Percentiles rank a stretch among this genome's conserved stretches.
Conservation (phyloP, 73 alveolate species). For the Blepharisma japonicum region DNA sequence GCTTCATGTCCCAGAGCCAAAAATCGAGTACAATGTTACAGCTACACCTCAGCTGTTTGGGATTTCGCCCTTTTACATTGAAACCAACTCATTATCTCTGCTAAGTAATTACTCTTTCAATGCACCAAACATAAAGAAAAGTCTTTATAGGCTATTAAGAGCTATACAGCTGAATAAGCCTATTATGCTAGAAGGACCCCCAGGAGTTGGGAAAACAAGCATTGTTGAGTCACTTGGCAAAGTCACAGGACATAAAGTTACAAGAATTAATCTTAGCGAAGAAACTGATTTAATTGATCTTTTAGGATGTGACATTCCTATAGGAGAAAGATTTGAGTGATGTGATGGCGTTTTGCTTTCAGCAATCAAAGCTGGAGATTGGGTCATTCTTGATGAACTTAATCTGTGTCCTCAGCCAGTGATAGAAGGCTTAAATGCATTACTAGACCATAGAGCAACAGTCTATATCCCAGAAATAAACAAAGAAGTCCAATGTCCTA, state of each 20-base stretch:
- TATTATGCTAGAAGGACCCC: constrained; percentile 91
- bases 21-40: not conserved
- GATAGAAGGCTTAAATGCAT: constrained; percentile 98
- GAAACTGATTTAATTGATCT: constrained; percentile 97
- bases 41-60: not conserved
- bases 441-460: constrained; percentile 95
- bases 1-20: too few relatives aligned
- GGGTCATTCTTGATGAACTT: constrained; percentile 95
- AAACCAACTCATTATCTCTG: not conserved
- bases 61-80: not conserved
- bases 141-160: constrained; percentile 67
- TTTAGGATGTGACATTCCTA: constrained; percentile 96
- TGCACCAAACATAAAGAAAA: constrained; percentile 63
- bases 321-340: constrained; percentile 62
- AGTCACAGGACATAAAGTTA: constrained; percentile 63
- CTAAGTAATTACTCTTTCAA: constrained; percentile 59
- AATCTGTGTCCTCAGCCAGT: constrained; percentile 72
- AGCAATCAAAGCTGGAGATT: constrained; percentile 86
- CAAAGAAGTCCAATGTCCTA: constrained; percentile 76
- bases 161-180: constrained; percentile 77
- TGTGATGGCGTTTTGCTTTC: constrained; percentile 87
- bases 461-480: constrained; percentile 97
- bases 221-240: constrained; percentile 84
- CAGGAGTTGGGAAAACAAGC: constrained; percentile 98
- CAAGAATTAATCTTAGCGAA: constrained; percentile 91